Conservation (phyloP, 2,329 filamentous ascomycete genomes). For the Pyrenophora teres region DNA sequence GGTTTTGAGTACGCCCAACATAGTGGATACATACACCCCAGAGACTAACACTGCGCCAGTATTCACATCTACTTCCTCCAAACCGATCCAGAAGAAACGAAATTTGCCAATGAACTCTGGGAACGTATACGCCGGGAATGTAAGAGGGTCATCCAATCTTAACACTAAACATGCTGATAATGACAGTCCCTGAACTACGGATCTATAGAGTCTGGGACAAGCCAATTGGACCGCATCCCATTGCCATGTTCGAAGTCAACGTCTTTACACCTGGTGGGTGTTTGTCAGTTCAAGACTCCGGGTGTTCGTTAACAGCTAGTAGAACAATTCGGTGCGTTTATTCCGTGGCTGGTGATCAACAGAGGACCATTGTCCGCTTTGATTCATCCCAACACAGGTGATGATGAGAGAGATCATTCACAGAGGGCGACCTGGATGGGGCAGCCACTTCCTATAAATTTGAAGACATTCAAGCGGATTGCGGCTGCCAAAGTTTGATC, state of each 20-base stretch:
- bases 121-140: slow-evolving; percentile 81
- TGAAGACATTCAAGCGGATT: slow-evolving; percentile 53
- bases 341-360: slow-evolving; percentile 83
- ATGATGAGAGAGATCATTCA: slow-evolving; percentile 66
- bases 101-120: slow-evolving; percentile 74
- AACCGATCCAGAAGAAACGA: slow-evolving; percentile 63
- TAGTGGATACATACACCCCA: not conserved
- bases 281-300: too few species aligned
- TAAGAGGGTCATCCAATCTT: slow-evolving; percentile 46
- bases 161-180: slow-evolving; percentile 4
- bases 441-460: slow-evolving; percentile 65
- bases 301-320: not conserved
- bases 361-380: slow-evolving; percentile 78
- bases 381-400: slow-evolving; percentile 81
- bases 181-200: slow-evolving; percentile 78
- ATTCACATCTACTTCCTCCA: slow-evolving; percentile 82
- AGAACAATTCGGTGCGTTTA: slow-evolving; percentile 85
- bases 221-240: slow-evolving; percentile 79
- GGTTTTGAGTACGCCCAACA: slow-evolving; percentile 68
- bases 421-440: slow-evolving; percentile 77
- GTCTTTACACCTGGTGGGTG: slow-evolving; percentile 68
- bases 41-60: slow-evolving; percentile 17
- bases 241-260: slow-evolving; percentile 93
- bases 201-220: slow-evolving; percentile 78
- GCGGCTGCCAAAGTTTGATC: not conserved